A percentile compares a stretch with the other conserved stretches of the same genome.
phyloP scores from a whole-genome alignment of 805 yeast genomes.

The Yamadazyma paraphyllophila region DNA sequence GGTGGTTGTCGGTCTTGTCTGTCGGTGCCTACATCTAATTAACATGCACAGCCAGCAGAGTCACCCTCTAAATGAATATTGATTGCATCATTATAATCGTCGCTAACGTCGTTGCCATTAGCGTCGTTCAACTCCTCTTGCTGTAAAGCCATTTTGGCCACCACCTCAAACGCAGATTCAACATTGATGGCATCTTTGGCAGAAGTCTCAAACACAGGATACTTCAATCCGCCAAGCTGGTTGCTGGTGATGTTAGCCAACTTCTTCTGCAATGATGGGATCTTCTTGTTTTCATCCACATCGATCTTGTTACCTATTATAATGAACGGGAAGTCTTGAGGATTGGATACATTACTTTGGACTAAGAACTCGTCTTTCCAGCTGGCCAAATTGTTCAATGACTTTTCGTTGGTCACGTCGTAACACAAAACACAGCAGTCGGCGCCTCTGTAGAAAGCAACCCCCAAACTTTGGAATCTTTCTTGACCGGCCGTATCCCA shows the following conservation, averaged over 20 bases:
- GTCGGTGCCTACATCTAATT: too few species aligned
- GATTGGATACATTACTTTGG: slow-evolving; percentile 90
- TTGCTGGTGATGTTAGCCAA: slow-evolving; percentile 45
- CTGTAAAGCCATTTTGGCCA: slow-evolving; percentile 91
- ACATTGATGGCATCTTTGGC: slow-evolving; percentile 96
- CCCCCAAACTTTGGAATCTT: slow-evolving; percentile 93
- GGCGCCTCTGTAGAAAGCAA: slow-evolving; percentile 96
- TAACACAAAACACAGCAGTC: slow-evolving; percentile 96
- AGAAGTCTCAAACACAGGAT: slow-evolving; percentile 93
- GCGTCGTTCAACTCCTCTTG: slow-evolving; percentile 92
- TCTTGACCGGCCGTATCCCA: slow-evolving; percentile 99
- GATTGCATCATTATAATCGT: slow-evolving; percentile 94
- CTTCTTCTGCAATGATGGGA: slow-evolving; percentile 55
- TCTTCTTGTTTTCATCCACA: slow-evolving; percentile 85
- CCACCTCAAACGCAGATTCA: slow-evolving; percentile 92
- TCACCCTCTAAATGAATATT: slow-evolving; percentile 91
- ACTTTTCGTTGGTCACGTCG: slow-evolving; percentile 92
- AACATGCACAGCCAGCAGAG: slow-evolving; percentile 72
- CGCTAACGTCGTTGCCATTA: slow-evolving; percentile 52
- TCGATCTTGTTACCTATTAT: slow-evolving; percentile 94
- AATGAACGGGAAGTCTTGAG: slow-evolving; percentile 94
- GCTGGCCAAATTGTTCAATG: slow-evolving; percentile 81
- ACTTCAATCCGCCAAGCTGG: slow-evolving; percentile 59
- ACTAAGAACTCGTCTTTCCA: slow-evolving; percentile 96
- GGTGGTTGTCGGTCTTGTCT: too few species aligned